phyloP scores from a whole-genome alignment of 306 rosid genomes.

The Prunus campanulata region DNA sequence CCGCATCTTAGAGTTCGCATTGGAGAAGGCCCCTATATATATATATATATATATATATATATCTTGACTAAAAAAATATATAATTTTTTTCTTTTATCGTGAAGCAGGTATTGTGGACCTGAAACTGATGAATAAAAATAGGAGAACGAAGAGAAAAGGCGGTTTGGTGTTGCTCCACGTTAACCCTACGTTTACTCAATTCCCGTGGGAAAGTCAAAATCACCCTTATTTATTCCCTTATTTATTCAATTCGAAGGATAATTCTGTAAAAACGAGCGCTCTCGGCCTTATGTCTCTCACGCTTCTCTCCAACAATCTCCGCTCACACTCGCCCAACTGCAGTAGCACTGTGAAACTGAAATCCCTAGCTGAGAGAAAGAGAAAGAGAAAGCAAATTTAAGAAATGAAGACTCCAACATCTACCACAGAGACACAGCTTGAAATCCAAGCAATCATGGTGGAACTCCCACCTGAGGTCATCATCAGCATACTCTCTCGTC shows the following conservation, averaged over 20 bases:
- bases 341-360: neutral
- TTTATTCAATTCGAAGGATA: neutral
- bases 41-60: too few species aligned
- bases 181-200: too few species aligned
- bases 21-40: too few species aligned
- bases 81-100: too few species aligned
- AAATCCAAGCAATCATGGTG: slow-evolving; percentile 22
- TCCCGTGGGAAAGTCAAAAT: neutral
- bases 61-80: too few species aligned
- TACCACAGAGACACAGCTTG: neutral
- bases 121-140: too few species aligned
- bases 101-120: too few species aligned
- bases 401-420: neutral
- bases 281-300: neutral
- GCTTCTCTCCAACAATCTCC: neutral
- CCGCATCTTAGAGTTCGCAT: too few species aligned
- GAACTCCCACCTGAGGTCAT: slow-evolving; percentile 59
- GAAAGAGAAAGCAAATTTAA: neutral
- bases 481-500: slow-evolving; percentile 42
- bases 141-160: too few species aligned
- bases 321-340: neutral
- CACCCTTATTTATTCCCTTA: neutral
- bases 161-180: too few species aligned
- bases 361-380: neutral
- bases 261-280: neutral